A percentile compares a stretch with the other conserved stretches of the same genome.
Conservation (phyloP, 768 basidiomycete species). For the Tylopilus plumbeoviolaceoides region DNA sequence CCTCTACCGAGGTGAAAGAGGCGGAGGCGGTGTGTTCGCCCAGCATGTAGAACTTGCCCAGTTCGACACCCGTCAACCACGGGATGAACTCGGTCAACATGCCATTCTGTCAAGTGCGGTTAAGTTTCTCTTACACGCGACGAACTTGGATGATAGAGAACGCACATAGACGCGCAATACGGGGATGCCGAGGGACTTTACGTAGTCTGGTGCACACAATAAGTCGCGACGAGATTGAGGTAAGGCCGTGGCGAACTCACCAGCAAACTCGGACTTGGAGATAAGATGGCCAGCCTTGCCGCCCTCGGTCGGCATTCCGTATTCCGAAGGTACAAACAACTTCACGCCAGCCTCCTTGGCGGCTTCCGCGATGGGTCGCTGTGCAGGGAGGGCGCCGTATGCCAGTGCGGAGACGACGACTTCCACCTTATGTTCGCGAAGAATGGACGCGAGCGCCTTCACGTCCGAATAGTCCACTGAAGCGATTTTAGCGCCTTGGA, state of each 20-base stretch:
- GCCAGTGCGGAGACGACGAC: no score
- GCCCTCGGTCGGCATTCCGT: no score
- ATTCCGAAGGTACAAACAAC: no score
- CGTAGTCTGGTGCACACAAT: constrained; percentile 19
- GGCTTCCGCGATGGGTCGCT: no score
- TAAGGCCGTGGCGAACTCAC: background rate
- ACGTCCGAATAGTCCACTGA: no score
- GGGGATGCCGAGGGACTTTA: constrained; percentile 22
- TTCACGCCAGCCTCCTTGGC: background rate
- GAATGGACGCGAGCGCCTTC: no score
- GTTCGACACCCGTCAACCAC: constrained; percentile 19
- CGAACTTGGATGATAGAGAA: background rate
- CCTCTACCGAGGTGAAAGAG: background rate
- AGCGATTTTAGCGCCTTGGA: no score
- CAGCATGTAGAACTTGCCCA: constrained; percentile 18
- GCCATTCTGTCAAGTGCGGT: constrained; percentile 24
- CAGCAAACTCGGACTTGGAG: background rate
- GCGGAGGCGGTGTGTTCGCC: background rate
- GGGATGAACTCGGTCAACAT: constrained; percentile 31
- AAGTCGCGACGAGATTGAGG: background rate
- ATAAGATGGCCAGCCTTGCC: background rate
- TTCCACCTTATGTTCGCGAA: no score
- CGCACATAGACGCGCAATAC: constrained; percentile 31
- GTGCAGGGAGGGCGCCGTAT: no score
- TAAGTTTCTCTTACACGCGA: background rate